phyloP scores from a whole-genome alignment of 169 alveolate species.

The Babesia caballi region DNA sequence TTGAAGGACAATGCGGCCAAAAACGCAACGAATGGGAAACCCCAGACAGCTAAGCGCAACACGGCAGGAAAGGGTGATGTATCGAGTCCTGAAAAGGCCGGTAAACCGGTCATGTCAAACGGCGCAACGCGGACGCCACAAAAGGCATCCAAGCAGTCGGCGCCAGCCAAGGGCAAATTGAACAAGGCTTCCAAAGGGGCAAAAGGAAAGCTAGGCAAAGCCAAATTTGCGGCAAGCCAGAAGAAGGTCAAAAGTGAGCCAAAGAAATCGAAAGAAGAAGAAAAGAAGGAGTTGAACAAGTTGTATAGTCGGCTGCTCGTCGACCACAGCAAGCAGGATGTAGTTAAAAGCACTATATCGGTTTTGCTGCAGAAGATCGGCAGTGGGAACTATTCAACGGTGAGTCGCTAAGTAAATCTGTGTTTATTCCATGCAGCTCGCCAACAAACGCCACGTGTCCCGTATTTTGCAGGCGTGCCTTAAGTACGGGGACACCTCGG shows the following conservation, averaged over 20 bases:
- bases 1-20: neutral
- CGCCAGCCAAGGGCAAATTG: neutral
- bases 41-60: no score
- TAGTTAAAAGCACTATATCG: constrained; percentile 15
- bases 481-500: constrained; percentile 52
- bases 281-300: constrained; percentile 41
- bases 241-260: constrained; percentile 9
- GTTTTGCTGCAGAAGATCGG: constrained; percentile 14
- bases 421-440: neutral
- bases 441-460: constrained; percentile 52
- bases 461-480: constrained; percentile 65
- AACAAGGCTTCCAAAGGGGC: neutral
- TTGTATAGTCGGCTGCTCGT: constrained; percentile 39
- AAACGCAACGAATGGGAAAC: neutral
- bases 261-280: constrained; percentile 43
- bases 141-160: neutral
- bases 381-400: constrained; percentile 28
- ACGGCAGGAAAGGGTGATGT: no score
- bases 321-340: constrained; percentile 35
- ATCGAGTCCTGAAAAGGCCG: no score
- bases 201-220: neutral
- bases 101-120: no score
- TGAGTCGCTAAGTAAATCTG: neutral
- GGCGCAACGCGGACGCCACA: no score
- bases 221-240: no score